phyloP scores from a whole-genome alignment of 306 rosid genomes.

The Medicago truncatula region MtrunA17r5.0-ANR NC_053042.1:6607501-6608000 shows the following conservation, averaged over 20 bases:
- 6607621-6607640: slow-evolving; percentile 42
- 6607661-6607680: slow-evolving; percentile 75
- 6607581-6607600: slow-evolving; percentile 28
- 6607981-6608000: slow-evolving; percentile 36
- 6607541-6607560: slow-evolving; percentile 33
- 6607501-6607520: slow-evolving; percentile 11
- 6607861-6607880: slow-evolving; percentile 85
- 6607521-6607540: slow-evolving; percentile 28
- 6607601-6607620: slow-evolving; percentile 14
- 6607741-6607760: slow-evolving; percentile 86
- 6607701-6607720: slow-evolving; percentile 97
- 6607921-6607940: slow-evolving; percentile 94
- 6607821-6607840: slow-evolving; percentile 33
- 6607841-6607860: slow-evolving; percentile 25
- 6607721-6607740: slow-evolving; percentile 95
- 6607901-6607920: slow-evolving; percentile 92
- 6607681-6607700: slow-evolving; percentile 80
- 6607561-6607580: slow-evolving; percentile 19
- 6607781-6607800: slow-evolving; percentile 65
- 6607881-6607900: slow-evolving; percentile 81
- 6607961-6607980: slow-evolving; percentile 90
- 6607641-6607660: slow-evolving; percentile 92
- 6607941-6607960: slow-evolving; percentile 94
- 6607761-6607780: slow-evolving; percentile 91
- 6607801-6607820: slow-evolving; percentile 41